A percentile compares a stretch with the other conserved stretches of the same genome.
Evolutionary conservation across 495 filamentous ascomycete genomes (phyloP).

Genomic region (Podospora appendiculata): DNA sequence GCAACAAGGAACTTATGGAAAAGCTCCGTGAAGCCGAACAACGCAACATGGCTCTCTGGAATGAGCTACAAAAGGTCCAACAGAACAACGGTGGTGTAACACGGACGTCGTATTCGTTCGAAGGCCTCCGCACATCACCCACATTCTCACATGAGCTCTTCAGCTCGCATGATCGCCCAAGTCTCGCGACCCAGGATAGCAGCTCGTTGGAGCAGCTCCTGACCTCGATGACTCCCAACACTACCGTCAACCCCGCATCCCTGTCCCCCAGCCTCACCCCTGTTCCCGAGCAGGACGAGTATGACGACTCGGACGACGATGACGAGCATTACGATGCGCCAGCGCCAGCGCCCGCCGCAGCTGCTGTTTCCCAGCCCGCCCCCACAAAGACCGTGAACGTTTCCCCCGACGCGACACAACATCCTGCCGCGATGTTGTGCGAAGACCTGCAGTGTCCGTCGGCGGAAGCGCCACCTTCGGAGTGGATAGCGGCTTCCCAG

Average conservation of each 20-base stretch:
- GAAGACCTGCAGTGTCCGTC: slow-evolving; percentile 98
- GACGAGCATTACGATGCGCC: slow-evolving; percentile 1
- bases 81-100: slow-evolving; percentile 35
- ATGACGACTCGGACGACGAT: slow-evolving; percentile 7
- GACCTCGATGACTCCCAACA: slow-evolving; percentile 21
- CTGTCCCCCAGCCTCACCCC: slow-evolving; percentile 44
- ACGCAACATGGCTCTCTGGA: slow-evolving; percentile 55
- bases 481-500: slow-evolving; percentile 51
- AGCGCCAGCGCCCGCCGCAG: slow-evolving; percentile 7
- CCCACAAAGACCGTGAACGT: slow-evolving; percentile 34
- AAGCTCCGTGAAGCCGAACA: slow-evolving; percentile 56
- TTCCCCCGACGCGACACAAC: slow-evolving; percentile 94
- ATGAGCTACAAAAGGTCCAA: slow-evolving; percentile 56
- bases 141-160: slow-evolving; percentile 47
- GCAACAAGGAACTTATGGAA: slow-evolving; percentile 64
- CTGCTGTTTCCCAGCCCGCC: slow-evolving; percentile 17
- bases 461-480: slow-evolving; percentile 45
- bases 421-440: slow-evolving; percentile 99
- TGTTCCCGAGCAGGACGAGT: slow-evolving; percentile 28
- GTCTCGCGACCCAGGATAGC: slow-evolving; percentile 8
- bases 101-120: slow-evolving; percentile 9
- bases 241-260: slow-evolving; percentile 48
- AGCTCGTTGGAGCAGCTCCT: slow-evolving; percentile 30
- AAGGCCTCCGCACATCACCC: slow-evolving; percentile 34
- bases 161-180: slow-evolving; percentile 30